Percentiles rank a stretch among this genome's conserved stretches.
phyloP scores from a whole-genome alignment of 1,284 basidiomycete genomes.

The Irpex lacteus region DNA sequence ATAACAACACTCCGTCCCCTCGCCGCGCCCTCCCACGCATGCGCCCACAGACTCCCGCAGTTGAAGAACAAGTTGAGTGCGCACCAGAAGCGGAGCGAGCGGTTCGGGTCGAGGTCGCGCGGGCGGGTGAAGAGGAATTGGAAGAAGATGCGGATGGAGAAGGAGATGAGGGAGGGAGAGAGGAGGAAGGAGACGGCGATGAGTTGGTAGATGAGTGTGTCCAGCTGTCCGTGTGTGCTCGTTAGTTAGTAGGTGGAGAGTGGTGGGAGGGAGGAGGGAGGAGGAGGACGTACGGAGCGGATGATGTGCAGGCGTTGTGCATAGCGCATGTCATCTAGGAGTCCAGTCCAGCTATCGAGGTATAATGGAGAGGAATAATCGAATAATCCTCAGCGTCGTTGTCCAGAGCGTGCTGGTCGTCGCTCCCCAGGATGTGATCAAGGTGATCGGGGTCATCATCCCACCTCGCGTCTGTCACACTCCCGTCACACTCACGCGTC shows the following conservation, averaged over 20 bases:
- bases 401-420: not conserved
- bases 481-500: not conserved
- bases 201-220: slow-evolving; percentile 67
- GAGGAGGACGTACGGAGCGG: slow-evolving; percentile 51
- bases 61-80: slow-evolving; percentile 57
- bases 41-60: slow-evolving; percentile 55
- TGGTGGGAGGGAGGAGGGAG: no score
- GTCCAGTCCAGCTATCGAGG: not conserved
- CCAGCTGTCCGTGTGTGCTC: slow-evolving; percentile 44
- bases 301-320: slow-evolving; percentile 76
- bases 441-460: not conserved
- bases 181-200: slow-evolving; percentile 73
- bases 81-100: slow-evolving; percentile 65
- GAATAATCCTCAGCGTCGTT: not conserved
- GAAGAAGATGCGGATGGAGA: slow-evolving; percentile 51
- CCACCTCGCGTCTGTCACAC: not conserved
- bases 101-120: slow-evolving; percentile 55
- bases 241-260: no score
- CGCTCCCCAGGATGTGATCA: not conserved
- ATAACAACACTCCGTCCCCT: slow-evolving; percentile 61
- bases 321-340: slow-evolving; percentile 65
- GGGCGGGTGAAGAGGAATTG: slow-evolving; percentile 67
- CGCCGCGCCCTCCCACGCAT: slow-evolving; percentile 46
- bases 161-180: slow-evolving; percentile 59
- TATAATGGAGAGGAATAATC: not conserved